Evolutionary conservation across 2,329 filamentous ascomycete genomes (phyloP), one percentile per base, ranked within the genome.

Genomic region (Monosporascus sp.): DNA sequence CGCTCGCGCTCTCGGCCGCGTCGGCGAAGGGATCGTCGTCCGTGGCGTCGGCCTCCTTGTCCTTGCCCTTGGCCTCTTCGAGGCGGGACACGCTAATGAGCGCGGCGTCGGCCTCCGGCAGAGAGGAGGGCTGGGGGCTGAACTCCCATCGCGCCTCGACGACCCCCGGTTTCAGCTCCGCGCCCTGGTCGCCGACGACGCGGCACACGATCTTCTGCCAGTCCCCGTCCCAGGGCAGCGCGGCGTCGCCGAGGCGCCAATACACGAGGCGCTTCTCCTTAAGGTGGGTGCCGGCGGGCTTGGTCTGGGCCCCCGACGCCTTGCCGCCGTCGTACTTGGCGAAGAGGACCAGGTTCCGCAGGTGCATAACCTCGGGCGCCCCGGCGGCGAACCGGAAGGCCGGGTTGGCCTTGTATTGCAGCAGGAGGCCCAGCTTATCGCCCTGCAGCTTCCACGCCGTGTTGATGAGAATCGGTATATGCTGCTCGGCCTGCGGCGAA

Each of bases 331-430:
- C 86, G 59, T 95, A 87, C 1, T 81, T 84, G 31, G 87, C 82
- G 17, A 90, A 78, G 26, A 95, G 77, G 6, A 88, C 79, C 24
- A 97, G 78, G 62, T 96, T 96, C 63, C 85, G 87, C 41, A 91
- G 70, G 2, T 75, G 81, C 40, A 90, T 65, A 70, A 79, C 65
- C 63, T 76, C 59, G 74, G 70, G 2, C 73, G 72, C 22, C 58
- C 65, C 2, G 65, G 58, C 3, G 58, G 64, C 49, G 22, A 77
- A 73, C 48, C 73, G 76, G 58, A 68, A 91, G 1, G 78, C 74
- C 0, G 91, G 88, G 69, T 97, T 96, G 17, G 94, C 79, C 6
- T 85, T 85, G 72, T 97, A 97, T 65, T 88, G 85, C 38, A 97
- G 75, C 51, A 97, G 82, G 41, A 95, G 82, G 41, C 89, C 92